Base-by-base conservation (phyloP, 2,329 filamentous ascomycete species). In the Acrodontium crateriforme region DNA sequence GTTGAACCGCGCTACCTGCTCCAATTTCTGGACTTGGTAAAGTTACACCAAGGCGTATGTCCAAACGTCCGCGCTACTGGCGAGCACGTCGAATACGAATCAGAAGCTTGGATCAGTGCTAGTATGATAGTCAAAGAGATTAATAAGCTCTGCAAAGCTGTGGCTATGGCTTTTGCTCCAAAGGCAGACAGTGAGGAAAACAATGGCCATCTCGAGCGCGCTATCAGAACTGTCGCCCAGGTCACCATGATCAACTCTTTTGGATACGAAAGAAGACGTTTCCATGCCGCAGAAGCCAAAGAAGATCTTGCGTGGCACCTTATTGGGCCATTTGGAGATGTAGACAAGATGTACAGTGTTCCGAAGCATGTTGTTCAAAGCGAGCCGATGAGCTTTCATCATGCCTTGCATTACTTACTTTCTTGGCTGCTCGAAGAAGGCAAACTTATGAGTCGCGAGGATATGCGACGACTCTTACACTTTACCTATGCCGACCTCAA, bases 51-150 rank as follows among this genome's bases (percentile, higher is more conserved):
- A 58, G 87, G 89, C 16, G 94, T 98, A 31, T 94, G 87, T 44
- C 89, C 89, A 2, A 98, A 95, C 45, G 67, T 85, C 24, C 71
- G 91, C 36, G 89, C 87, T 2, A 72, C 94, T 13, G 84, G 85
- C 10, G 89, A 95, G 48, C 89, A 98, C 52, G 81, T 98, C 17
- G 91, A 98, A 53, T 98, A 95, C 49, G 89, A 98, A 55, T 91
- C 85, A 2, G 91, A 98, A 56, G 80, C 83, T 12, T 98, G 89
- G 89, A 95, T 98, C 29, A 91, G 82, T 32, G 87, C 89, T 3
- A 93, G 85, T 5, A 67, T 95, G 27, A 80, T 98, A 32, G 94
- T 89, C 27, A 71, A 87, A 27, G 87, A 98, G 52, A 87, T 98
- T 52, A 95, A 95, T 50, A 74, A 82, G 29, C 69, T 95, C 19